Percentiles rank a stretch among this genome's conserved stretches.
phyloP scores from a whole-genome alignment of 768 basidiomycete species.

The Mycena maculata region DNA sequence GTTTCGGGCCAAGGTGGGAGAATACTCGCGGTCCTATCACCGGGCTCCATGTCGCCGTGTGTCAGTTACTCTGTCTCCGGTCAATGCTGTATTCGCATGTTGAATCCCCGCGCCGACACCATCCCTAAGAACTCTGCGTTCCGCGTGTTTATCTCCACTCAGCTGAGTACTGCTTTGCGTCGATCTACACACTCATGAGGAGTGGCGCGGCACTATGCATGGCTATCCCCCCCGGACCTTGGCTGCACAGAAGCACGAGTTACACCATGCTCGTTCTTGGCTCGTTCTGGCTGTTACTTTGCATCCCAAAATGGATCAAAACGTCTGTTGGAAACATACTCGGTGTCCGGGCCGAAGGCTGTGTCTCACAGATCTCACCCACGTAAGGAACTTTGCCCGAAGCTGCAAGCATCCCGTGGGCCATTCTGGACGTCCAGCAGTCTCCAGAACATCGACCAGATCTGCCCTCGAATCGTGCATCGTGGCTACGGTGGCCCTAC shows the following conservation, averaged over 20 bases:
- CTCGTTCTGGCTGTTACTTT: conserved; percentile 5
- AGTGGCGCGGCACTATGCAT: conserved; percentile 13
- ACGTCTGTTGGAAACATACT: conserved; percentile 28
- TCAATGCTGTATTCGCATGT: conserved; percentile 18
- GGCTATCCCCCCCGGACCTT: conserved; percentile 28
- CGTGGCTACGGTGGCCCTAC: neutral
- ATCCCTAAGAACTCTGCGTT: neutral
- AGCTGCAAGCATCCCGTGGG: too few relatives aligned
- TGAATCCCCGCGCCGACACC: neutral
- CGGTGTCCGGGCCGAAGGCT: conserved; percentile 16
- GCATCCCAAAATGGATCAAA: conserved; percentile 6
- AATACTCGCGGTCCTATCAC: conserved; percentile 9
- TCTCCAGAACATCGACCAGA: neutral
- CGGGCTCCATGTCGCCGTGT: neutral
- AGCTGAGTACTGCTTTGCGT: conserved; percentile 8
- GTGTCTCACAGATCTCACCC: neutral
- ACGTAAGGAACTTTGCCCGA: neutral
- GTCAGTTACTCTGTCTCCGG: neutral
- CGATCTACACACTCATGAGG: conserved; percentile 5
- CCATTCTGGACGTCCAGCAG: neutral
- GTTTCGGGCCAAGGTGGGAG: too few relatives aligned
- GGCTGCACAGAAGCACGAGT: conserved; percentile 8
- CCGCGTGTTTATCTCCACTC: conserved; percentile 26
- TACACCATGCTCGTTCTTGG: neutral
- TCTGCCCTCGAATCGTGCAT: neutral